These are phyloP conservation scores for Cucumis sativus DNA, from an alignment of 306 rosid species.

Conservation along the genomic window Cucumber_9930_V3 NC_026658.2:22806501-22807000, in stretches of 20 bases:
- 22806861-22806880: constrained; percentile 54
- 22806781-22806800: constrained; percentile 60
- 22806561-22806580: background rate
- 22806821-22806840: constrained; percentile 70
- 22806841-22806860: constrained; percentile 84
- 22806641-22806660: background rate
- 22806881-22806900: constrained; percentile 97
- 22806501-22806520: background rate
- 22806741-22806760: constrained; percentile 39
- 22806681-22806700: background rate
- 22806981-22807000: background rate
- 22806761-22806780: constrained; percentile 90
- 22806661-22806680: background rate
- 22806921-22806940: constrained; percentile 34
- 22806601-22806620: background rate
- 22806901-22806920: constrained; percentile 41
- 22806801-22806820: constrained; percentile 30
- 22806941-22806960: constrained; percentile 5
- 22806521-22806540: background rate
- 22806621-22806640: background rate
- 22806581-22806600: background rate
- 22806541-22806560: background rate
- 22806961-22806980: background rate
- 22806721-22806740: background rate
- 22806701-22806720: background rate